Evolutionary conservation across 139 green algal genomes (phyloP).

Genomic region (Coelastrella sp.): DNA sequence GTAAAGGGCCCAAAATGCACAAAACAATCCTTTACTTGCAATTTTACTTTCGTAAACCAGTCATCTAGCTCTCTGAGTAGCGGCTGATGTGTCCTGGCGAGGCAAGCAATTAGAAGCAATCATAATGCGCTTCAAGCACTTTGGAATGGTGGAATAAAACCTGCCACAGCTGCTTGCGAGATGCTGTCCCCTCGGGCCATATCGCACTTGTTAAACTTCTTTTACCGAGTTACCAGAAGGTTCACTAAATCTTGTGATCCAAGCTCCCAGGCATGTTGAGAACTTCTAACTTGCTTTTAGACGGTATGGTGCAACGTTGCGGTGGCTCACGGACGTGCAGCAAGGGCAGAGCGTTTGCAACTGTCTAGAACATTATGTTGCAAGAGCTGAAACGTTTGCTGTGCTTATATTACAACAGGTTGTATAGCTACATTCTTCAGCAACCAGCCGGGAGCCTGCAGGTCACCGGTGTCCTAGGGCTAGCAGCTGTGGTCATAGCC

Average conservation of each 20-base stretch:
- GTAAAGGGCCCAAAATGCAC: background rate
- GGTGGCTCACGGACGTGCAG: background rate
- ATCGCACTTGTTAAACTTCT: no score
- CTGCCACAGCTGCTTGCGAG: no score
- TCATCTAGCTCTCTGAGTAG: background rate
- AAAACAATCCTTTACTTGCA: no score
- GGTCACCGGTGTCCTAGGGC: slow-evolving; percentile 71
- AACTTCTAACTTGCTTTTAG: no score
- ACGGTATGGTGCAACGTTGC: no score
- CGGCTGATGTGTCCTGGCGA: background rate
- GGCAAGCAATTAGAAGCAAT: background rate
- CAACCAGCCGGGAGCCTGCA: slow-evolving; percentile 52
- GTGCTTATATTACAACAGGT: slow-evolving; percentile 33
- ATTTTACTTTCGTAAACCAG: background rate
- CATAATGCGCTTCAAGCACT: no score
- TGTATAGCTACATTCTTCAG: slow-evolving; percentile 43
- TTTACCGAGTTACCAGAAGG: no score
- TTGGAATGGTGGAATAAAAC: no score
- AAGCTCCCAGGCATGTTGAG: no score
- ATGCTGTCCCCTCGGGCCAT: no score
- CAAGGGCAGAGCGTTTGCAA: background rate
- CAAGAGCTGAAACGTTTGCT: slow-evolving; percentile 31
- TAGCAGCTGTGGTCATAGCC: slow-evolving; percentile 65
- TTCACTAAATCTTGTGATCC: no score
- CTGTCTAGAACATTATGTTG: background rate